Evolutionary conservation across 1,284 basidiomycete genomes (phyloP).

Genomic region (Cryptococcus floricola): DNA sequence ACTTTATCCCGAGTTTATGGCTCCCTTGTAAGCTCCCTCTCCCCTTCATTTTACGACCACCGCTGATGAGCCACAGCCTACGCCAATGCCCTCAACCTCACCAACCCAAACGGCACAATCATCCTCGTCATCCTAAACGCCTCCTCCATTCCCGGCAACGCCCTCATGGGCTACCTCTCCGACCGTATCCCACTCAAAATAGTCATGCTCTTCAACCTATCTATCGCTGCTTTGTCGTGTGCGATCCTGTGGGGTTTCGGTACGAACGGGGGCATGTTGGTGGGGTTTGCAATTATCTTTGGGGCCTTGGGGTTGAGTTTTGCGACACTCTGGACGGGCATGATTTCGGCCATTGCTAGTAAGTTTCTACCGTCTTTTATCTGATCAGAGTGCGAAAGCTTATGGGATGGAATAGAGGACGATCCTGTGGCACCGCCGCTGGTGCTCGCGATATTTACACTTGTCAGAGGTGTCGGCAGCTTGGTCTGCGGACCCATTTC

Average conservation of each 20-base stretch:
- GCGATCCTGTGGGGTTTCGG: conserved; percentile 46
- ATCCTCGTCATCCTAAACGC: conserved; percentile 45
- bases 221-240: conserved; percentile 30
- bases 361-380: conserved; percentile 4
- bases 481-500: conserved; percentile 42
- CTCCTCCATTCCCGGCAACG: conserved; percentile 40
- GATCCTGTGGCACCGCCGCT: conserved; percentile 23
- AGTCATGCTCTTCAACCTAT: conserved; percentile 35
- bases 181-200: conserved; percentile 33
- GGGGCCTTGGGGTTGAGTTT: conserved; percentile 30
- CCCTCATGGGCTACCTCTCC: conserved; percentile 37
- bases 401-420: conserved; percentile 25
- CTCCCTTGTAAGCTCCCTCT: conserved; percentile 32
- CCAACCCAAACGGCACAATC: conserved; percentile 34
- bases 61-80: conserved; percentile 17
- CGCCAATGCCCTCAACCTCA: conserved; percentile 32
- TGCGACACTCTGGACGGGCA: conserved; percentile 30
- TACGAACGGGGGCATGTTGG: conserved; percentile 24
- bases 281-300: conserved; percentile 29
- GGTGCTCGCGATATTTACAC: conserved; percentile 39
- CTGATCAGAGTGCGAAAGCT: not conserved
- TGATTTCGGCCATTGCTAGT: conserved; percentile 31
- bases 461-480: conserved; percentile 41
- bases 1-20: conserved; percentile 44
- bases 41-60: not conserved